These are phyloP conservation scores for Verruconis gallopava DNA, from an alignment of 2,329 filamentous ascomycete genomes.

Conservation along the genomic window DNA sequence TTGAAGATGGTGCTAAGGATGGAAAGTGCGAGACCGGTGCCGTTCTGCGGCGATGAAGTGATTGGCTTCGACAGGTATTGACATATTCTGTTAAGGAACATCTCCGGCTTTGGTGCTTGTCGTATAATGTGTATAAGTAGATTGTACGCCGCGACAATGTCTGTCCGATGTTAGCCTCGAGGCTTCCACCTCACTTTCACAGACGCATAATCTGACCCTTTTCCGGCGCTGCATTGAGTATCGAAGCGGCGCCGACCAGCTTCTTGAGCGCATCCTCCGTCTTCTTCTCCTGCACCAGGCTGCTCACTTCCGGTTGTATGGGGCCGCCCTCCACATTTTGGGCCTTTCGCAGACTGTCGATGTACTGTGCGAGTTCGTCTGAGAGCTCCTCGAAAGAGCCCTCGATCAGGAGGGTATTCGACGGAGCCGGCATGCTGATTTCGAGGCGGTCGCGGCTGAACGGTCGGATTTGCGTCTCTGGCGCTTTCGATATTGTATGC, in stretches of 20 bases:
- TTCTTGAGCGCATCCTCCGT: constrained; percentile 79
- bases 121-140: constrained; percentile 86
- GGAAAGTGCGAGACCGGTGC: constrained; percentile 72
- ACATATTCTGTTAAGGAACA: constrained; percentile 80
- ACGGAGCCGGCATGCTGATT: constrained; percentile 46
- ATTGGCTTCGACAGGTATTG: constrained; percentile 79
- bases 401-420: constrained; percentile 62
- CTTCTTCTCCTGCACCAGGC: constrained; percentile 55
- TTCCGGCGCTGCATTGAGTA: constrained; percentile 76
- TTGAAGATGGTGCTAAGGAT: constrained; percentile 96
- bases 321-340: constrained; percentile 38
- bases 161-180: constrained; percentile 28
- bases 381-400: constrained; percentile 86
- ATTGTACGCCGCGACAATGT: constrained; percentile 93
- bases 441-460: too few relatives aligned
- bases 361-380: constrained; percentile 87
- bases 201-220: constrained; percentile 41
- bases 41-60: constrained; percentile 72
- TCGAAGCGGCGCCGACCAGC: constrained; percentile 66
- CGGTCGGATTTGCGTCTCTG: too few relatives aligned
- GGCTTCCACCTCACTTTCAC: constrained; percentile 10
- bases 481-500: too few relatives aligned
- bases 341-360: constrained; percentile 65
- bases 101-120: constrained; percentile 63
- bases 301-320: constrained; percentile 51